Evolutionary conservation across 148 eudicot genomes (phyloP).

Genomic region (Simmondsia chinensis): DNA sequence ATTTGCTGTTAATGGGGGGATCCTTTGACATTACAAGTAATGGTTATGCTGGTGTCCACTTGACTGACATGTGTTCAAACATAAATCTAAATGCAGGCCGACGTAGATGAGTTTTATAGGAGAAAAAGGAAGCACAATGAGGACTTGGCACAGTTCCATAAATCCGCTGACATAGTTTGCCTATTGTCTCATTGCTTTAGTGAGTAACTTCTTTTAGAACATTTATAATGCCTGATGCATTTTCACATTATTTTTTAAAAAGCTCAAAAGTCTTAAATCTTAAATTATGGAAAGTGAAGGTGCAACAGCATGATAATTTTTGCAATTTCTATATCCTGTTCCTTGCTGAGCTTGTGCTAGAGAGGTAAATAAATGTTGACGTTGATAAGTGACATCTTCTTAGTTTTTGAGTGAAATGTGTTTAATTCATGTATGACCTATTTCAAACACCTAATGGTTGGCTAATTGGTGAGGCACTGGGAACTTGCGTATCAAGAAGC

Average conservation of each 20-base stretch:
- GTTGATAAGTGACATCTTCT: too few species aligned
- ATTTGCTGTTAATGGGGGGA: background rate
- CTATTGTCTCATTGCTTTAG: slow-evolving; percentile 58
- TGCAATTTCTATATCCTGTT: too few species aligned
- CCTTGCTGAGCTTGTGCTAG: too few species aligned
- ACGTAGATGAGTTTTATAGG: slow-evolving; percentile 52
- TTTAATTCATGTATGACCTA: too few species aligned
- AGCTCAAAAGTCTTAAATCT: background rate
- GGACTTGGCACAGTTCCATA: slow-evolving; percentile 32
- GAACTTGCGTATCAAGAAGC: too few species aligned
- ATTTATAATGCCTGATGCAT: background rate
- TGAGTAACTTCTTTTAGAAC: slow-evolving; percentile 31
- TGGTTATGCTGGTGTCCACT: background rate
- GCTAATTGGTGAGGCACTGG: too few species aligned
- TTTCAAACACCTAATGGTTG: too few species aligned
- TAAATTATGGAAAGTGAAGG: background rate
- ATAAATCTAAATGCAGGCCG: slow-evolving; percentile 41
- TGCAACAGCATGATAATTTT: too few species aligned
- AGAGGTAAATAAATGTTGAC: too few species aligned
- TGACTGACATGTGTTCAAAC: background rate
- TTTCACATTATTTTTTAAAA: background rate
- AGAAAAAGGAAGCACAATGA: slow-evolving; percentile 33
- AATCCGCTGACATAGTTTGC: slow-evolving; percentile 39
- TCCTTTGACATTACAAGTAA: background rate
- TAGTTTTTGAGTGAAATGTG: too few species aligned